A percentile compares a stretch with the other conserved stretches of the same genome.
These are phyloP conservation scores for Pseudogymnoascus sp. DNA, from an alignment of 2,329 filamentous ascomycete species.

Conservation along the genomic window DNA sequence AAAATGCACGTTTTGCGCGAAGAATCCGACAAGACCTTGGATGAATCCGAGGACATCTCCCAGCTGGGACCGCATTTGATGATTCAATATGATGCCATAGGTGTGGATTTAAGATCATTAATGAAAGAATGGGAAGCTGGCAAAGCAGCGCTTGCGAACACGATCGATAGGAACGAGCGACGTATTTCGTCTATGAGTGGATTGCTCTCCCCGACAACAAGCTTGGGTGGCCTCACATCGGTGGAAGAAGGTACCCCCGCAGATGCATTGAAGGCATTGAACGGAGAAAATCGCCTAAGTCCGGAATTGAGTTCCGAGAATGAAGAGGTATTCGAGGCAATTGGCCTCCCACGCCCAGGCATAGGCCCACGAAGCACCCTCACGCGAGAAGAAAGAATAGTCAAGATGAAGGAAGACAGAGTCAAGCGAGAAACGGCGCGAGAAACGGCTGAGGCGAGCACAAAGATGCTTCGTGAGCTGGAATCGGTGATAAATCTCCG, in stretches of 20 bases:
- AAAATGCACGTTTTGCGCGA: slow-evolving; percentile 90
- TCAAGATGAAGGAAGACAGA: slow-evolving; percentile 81
- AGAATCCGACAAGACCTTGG: slow-evolving; percentile 73
- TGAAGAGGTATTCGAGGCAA: slow-evolving; percentile 84
- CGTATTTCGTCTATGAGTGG: slow-evolving; percentile 55
- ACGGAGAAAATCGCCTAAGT: slow-evolving; percentile 55
- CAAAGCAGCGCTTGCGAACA: slow-evolving; percentile 71
- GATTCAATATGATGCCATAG: slow-evolving; percentile 90
- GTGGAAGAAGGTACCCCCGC: slow-evolving; percentile 53
- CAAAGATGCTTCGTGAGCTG: slow-evolving; percentile 85
- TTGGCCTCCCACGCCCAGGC: slow-evolving; percentile 67
- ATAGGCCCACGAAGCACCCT: slow-evolving; percentile 64
- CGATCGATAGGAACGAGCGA: slow-evolving; percentile 74
- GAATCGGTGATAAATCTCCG: slow-evolving; percentile 74
- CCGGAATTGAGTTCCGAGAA: slow-evolving; percentile 53
- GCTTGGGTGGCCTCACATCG: slow-evolving; percentile 61
- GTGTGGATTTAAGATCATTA: slow-evolving; percentile 72
- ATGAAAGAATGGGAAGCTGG: slow-evolving; percentile 84
- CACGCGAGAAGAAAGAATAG: slow-evolving; percentile 79
- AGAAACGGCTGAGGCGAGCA: slow-evolving; percentile 73
- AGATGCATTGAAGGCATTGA: slow-evolving; percentile 71
- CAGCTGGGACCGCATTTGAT: slow-evolving; percentile 75
- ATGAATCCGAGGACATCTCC: slow-evolving; percentile 63
- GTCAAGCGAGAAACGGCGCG: slow-evolving; percentile 63
- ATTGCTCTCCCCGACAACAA: slow-evolving; percentile 49